Conservation (phyloP, 2,329 filamentous ascomycete species). For the Hymenoscyphus repandus region DNA sequence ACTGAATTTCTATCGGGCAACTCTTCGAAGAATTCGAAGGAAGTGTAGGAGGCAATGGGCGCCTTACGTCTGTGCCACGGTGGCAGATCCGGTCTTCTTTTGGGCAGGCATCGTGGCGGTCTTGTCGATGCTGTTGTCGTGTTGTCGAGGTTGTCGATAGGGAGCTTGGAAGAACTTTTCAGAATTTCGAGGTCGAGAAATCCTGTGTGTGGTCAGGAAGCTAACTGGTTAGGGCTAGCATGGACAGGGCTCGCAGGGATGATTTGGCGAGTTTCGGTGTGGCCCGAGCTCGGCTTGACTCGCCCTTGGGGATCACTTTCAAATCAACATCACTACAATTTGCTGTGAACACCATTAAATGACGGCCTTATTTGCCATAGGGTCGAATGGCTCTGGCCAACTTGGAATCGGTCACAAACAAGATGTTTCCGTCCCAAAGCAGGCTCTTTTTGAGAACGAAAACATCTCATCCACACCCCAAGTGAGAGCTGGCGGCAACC, state of each 20-base stretch:
- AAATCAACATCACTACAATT: no score
- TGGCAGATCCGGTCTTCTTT: conserved; percentile 28
- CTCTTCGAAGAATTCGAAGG: conserved; percentile 8
- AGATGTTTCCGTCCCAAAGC: conserved; percentile 63
- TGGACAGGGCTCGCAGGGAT: no score
- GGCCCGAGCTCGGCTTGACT: no score
- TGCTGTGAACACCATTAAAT: conserved; percentile 29
- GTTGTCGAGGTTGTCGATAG: conserved; percentile 9
- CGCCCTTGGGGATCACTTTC: no score
- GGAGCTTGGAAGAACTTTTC: not conserved
- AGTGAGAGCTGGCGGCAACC: conserved; percentile 68
- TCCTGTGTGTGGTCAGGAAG: not conserved
- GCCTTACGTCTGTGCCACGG: conserved; percentile 25
- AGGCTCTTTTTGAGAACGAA: conserved; percentile 48
- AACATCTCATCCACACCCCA: conserved; percentile 33
- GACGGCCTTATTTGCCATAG: conserved; percentile 60
- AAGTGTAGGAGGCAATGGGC: conserved; percentile 1
- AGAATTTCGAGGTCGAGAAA: not conserved
- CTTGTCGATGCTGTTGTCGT: conserved; percentile 34
- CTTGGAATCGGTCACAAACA: conserved; percentile 66
- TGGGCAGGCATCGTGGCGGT: conserved; percentile 49
- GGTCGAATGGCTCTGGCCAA: conserved; percentile 74
- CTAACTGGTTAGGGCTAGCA: no score
- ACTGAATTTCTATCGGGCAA: conserved; percentile 25
- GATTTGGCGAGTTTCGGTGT: no score